Evolutionary conservation across 2,329 filamentous ascomycete species (phyloP).

Genomic region (Truncatella angustata): DNA sequence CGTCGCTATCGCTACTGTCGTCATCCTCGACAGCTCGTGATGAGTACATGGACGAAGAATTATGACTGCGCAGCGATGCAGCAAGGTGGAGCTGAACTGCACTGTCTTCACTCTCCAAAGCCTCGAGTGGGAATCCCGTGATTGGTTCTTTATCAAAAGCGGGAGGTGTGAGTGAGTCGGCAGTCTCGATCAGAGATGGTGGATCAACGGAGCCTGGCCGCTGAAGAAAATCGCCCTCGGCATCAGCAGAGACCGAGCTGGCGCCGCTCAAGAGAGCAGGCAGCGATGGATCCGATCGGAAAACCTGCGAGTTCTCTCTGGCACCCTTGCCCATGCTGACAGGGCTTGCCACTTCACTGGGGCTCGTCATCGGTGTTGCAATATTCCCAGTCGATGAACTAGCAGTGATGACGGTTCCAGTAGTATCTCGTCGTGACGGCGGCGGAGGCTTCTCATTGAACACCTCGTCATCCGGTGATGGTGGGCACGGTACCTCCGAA

Average conservation of each 20-base stretch:
- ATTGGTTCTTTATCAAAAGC: slow-evolving; percentile 46
- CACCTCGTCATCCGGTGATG: slow-evolving; percentile 44
- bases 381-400: slow-evolving; percentile 50
- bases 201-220: slow-evolving; percentile 45
- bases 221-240: slow-evolving; percentile 58
- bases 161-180: slow-evolving; percentile 54
- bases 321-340: slow-evolving; percentile 37
- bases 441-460: slow-evolving; percentile 27
- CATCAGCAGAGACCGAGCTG: slow-evolving; percentile 62
- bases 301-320: slow-evolving; percentile 46
- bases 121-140: slow-evolving; percentile 45
- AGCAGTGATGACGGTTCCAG: slow-evolving; percentile 47
- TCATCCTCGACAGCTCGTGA: slow-evolving; percentile 34
- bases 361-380: slow-evolving; percentile 53
- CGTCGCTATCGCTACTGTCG: slow-evolving; percentile 54
- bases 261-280: slow-evolving; percentile 63
- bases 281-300: slow-evolving; percentile 63
- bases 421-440: slow-evolving; percentile 39
- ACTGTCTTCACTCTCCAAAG: slow-evolving; percentile 28
- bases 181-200: slow-evolving; percentile 47
- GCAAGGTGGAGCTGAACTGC: slow-evolving; percentile 8
- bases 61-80: slow-evolving; percentile 12
- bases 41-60: slow-evolving; percentile 18
- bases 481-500: slow-evolving; percentile 37
- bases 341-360: slow-evolving; percentile 52